Conservation (phyloP, 805 yeast genomes). For the Danielia reshetovae region DNA sequence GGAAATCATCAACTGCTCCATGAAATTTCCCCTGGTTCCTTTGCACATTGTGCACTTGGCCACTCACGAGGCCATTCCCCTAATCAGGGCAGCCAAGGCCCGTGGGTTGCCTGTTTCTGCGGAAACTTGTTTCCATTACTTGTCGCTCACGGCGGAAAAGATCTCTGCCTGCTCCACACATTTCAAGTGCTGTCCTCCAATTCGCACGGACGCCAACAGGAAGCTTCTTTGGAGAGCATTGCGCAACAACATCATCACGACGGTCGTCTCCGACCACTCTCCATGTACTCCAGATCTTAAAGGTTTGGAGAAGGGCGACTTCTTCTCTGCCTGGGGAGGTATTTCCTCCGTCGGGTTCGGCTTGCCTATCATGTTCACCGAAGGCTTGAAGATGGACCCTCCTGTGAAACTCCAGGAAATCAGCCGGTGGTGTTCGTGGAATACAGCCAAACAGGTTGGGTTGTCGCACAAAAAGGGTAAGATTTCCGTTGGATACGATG, state of each 20-base stretch:
- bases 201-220: conserved; percentile 71
- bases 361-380: conserved; percentile 74
- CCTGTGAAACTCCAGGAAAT: conserved; percentile 58
- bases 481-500: conserved; percentile 73
- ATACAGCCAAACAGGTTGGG: conserved; percentile 86
- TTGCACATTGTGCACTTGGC: conserved; percentile 91
- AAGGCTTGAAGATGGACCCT: conserved; percentile 51
- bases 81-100: conserved; percentile 61
- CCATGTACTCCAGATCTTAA: conserved; percentile 94
- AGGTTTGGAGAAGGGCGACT: conserved; percentile 78
- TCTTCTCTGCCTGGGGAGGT: conserved; percentile 95
- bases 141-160: conserved; percentile 71
- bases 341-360: conserved; percentile 92
- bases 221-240: conserved; percentile 76
- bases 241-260: conserved; percentile 57
- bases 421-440: conserved; percentile 72
- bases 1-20: conserved; percentile 62
- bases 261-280: conserved; percentile 93
- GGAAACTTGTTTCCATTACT: conserved; percentile 93
- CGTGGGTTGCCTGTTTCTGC: conserved; percentile 65
- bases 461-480: conserved; percentile 67
- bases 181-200: conserved; percentile 95
- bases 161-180: conserved; percentile 77
- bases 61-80: conserved; percentile 76
- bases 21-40: conserved; percentile 54